Percentiles rank a stretch among this genome's conserved stretches.
phyloP scores from a whole-genome alignment of 75 land plant species.

The Cryptomeria japonica region DNA sequence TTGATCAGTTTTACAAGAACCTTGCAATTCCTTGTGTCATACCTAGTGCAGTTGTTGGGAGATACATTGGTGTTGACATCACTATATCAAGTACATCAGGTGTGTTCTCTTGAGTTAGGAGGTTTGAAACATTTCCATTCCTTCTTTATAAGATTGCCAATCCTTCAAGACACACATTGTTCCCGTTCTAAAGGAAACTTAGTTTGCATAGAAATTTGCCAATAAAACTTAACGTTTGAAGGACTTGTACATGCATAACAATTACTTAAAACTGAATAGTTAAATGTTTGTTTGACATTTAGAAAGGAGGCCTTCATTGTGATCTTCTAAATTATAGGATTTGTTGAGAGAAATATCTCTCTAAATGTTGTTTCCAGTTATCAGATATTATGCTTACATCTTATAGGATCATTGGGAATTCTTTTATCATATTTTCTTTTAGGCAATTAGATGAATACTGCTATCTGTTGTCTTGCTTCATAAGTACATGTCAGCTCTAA shows the following conservation, averaged over 20 bases:
- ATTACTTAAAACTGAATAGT: neutral
- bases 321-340: neutral
- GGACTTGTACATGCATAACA: neutral
- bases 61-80: constrained; percentile 42
- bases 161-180: neutral
- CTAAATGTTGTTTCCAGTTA: neutral
- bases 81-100: constrained; percentile 69
- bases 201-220: neutral
- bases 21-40: constrained; percentile 53
- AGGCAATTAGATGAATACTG: neutral
- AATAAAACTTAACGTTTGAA: neutral
- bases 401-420: neutral
- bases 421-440: neutral
- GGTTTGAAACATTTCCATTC: neutral
- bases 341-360: neutral
- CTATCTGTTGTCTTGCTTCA: neutral
- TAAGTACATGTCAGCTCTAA: too few relatives aligned
- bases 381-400: neutral
- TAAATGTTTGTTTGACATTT: neutral
- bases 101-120: constrained; percentile 10
- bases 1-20: constrained; percentile 45
- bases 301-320: neutral
- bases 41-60: constrained; percentile 62
- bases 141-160: neutral
- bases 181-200: neutral